A percentile compares a stretch with the other conserved stretches of the same genome.
These are phyloP conservation scores for Flueggea neowawraea DNA, from an alignment of 441 rosid species.

Conservation along the genomic window DNA sequence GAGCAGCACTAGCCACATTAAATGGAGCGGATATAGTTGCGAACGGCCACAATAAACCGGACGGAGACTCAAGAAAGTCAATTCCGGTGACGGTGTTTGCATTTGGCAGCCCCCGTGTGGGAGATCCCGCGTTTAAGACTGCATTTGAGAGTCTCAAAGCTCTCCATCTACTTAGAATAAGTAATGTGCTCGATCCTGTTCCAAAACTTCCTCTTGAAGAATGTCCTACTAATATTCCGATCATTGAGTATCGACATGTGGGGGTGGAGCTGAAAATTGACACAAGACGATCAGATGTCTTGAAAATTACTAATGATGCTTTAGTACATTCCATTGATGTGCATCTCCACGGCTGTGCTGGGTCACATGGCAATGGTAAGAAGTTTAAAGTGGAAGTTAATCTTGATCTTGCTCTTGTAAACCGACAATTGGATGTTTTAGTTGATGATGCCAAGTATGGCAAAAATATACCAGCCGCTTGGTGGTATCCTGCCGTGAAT, in stretches of 20 bases:
- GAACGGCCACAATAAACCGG: constrained; percentile 32
- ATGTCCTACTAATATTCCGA: no score
- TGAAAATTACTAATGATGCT: constrained; percentile 29
- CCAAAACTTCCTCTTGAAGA: constrained; percentile 20
- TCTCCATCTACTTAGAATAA: constrained; percentile 33
- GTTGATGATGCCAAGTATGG: constrained; percentile 1
- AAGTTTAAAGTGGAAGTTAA: constrained; percentile 38
- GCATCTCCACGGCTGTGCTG: constrained; percentile 56
- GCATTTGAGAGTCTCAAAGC: constrained; percentile 14
- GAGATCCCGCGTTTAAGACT: constrained; percentile 21
- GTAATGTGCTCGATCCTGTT: constrained; percentile 43
- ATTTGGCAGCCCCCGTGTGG: constrained; percentile 34
- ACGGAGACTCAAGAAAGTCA: neutral
- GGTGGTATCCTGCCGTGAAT: neutral
- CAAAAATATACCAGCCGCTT: neutral
- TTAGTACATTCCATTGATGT: constrained; percentile 45
- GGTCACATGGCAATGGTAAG: constrained; percentile 36
- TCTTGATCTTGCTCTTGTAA: constrained; percentile 12
- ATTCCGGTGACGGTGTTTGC: constrained; percentile 33
- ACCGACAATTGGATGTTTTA: constrained; percentile 1
- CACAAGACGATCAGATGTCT: constrained; percentile 10
- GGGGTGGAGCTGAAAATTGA: constrained; percentile 45
- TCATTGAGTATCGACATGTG: constrained; percentile 25
- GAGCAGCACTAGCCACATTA: constrained; percentile 48
- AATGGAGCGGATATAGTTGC: constrained; percentile 37